Evolutionary conservation across 1,139 yeast genomes (phyloP), one percentile per base, ranked within the genome.

Genomic region (Diutina ranongensis): DNA sequence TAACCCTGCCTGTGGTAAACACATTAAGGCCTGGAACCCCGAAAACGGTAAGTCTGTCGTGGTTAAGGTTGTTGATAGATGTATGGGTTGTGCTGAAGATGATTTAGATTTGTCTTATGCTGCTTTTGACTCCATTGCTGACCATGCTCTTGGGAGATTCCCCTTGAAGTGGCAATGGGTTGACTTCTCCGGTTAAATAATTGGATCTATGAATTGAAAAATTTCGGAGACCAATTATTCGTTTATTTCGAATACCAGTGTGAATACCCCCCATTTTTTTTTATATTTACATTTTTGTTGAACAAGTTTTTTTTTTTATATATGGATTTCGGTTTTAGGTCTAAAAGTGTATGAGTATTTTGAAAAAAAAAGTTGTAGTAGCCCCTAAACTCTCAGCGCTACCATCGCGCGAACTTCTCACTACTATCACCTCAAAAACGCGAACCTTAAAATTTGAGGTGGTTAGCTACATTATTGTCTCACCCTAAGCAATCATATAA

Each of bases 51-150:
- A 71, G 53, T 57, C 71, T 10, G 76, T 74, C 49, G 60, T 59
- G 35, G 81, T 76, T 49, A 70, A 66, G 45, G 77, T 76, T 50
- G 73, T 69, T 45, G 81, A 76, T 57, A 65, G 73, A 49, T 76
- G 82, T 58, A 74, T 63, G 36, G 76, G 74, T 20, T 76, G 82
- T 55, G 51, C 58, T 35, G 60, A 62, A 40, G 61, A 67, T 48
- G 74, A 70, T 52, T 62, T 76, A 44, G 81, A 76, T 56, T 64
- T 76, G 49, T 71, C 78, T 9, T 78, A 79, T 13, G 58, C 75
- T 40, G 81, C 81, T 2, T 76, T 76, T 55, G 49, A 60, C 45
- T 50, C 62, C 50, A 62, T 76, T 45, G 80, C 77, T n/a, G 66
- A 61, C 49, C 58, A 60, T 49, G 56, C 60, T 36, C 65, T 64